phyloP scores from a whole-genome alignment of 1,139 yeast genomes.

The Pneumocystis jirovecii region DNA sequence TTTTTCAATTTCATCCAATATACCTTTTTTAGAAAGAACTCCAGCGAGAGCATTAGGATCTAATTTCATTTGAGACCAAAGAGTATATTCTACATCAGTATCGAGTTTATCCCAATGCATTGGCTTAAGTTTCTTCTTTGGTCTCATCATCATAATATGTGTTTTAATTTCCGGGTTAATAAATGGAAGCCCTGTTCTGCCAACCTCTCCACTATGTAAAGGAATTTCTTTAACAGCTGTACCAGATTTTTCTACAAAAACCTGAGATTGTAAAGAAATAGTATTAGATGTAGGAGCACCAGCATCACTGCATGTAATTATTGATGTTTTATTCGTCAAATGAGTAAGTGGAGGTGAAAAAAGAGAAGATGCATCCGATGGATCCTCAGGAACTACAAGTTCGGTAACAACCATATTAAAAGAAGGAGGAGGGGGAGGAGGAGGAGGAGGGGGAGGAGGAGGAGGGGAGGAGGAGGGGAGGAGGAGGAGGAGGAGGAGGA shows the following conservation, averaged over 20 bases:
- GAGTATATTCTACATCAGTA: constrained; percentile 48
- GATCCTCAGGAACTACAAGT: constrained; percentile 19
- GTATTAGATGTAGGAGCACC: constrained; percentile 8
- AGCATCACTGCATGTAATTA: not conserved
- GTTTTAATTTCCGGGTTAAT: constrained; percentile 7
- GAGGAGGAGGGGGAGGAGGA: not conserved
- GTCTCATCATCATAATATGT: constrained; percentile 25
- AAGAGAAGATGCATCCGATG: constrained; percentile 14
- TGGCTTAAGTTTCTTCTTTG: constrained; percentile 62
- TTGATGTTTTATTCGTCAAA: not conserved
- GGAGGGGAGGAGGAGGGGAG: constrained; percentile 8
- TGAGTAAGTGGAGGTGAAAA: constrained; percentile 16
- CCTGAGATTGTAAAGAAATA: constrained; percentile 5
- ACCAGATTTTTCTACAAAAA: not conserved
- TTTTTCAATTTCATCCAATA: constrained; percentile 60
- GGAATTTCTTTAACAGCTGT: not conserved
- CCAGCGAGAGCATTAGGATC: constrained; percentile 32
- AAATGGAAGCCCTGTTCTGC: constrained; percentile 10
- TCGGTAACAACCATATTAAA: constrained; percentile 16
- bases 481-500: constrained; percentile 26
- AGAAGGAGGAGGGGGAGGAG: constrained; percentile 20
- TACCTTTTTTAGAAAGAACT: constrained; percentile 50
- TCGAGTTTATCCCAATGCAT: constrained; percentile 84
- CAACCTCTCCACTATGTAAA: constrained; percentile 9
- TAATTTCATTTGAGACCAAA: constrained; percentile 55